phyloP scores from a whole-genome alignment of 495 filamentous ascomycete species.

The Cudoniella acicularis region DNA sequence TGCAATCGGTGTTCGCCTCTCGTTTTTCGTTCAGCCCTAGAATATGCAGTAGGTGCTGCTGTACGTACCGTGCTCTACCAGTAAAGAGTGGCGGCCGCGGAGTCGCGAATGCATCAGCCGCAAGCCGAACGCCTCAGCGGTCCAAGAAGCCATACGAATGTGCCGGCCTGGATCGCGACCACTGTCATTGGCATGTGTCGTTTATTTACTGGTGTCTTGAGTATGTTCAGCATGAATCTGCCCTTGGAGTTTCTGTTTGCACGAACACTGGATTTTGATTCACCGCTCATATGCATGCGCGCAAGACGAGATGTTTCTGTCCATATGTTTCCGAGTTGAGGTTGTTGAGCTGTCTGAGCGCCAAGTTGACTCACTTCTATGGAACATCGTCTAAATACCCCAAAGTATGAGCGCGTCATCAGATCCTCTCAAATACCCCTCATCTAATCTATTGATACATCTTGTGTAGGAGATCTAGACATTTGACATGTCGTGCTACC shows the following conservation, averaged over 20 bases:
- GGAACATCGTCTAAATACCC: no score
- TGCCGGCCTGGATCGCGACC: no score
- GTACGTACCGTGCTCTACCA: no score
- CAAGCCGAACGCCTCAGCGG: neutral
- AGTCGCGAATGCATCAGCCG: no score
- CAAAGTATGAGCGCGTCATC: no score
- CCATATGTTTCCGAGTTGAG: neutral
- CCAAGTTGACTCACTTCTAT: neutral
- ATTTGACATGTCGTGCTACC: neutral
- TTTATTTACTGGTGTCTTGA: no score
- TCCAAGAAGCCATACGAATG: neutral
- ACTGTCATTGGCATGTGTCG: no score
- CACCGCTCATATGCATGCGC: neutral
- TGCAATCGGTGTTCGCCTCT: no score
- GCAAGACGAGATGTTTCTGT: neutral
- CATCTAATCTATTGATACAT: neutral
- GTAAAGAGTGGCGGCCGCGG: neutral
- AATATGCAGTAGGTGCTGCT: no score
- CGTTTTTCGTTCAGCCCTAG: no score
- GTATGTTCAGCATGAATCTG: no score
- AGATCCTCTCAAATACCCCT: neutral
- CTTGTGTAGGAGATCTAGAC: neutral
- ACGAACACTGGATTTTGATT: neutral
- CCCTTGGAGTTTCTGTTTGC: no score
- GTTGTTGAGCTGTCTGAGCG: neutral